Conservation (phyloP, 768 basidiomycete genomes). For the Trametes cubensis region DNA sequence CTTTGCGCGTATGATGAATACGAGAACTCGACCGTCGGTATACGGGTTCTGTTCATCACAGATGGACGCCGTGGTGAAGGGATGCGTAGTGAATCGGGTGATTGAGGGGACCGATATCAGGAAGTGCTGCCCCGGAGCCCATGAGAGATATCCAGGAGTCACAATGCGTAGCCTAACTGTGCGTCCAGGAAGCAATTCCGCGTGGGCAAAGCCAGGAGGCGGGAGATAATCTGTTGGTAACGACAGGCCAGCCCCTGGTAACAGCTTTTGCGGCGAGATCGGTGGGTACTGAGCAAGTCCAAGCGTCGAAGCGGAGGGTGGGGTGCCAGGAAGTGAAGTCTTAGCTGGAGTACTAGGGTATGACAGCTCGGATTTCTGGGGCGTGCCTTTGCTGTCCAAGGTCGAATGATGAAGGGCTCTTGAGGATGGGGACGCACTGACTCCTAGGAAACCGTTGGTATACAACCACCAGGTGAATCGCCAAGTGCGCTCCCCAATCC, state of each 20-base stretch:
- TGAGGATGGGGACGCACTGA: slow-evolving; percentile 6
- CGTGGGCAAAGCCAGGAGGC: slow-evolving; percentile 69
- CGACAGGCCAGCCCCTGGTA: slow-evolving; percentile 13
- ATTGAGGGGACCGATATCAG: slow-evolving; percentile 68
- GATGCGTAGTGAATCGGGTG: slow-evolving; percentile 63
- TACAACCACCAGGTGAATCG: slow-evolving; percentile 58
- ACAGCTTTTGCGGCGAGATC: neutral
- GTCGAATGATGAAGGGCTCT: slow-evolving; percentile 5
- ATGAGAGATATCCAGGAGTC: slow-evolving; percentile 55
- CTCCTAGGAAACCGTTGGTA: slow-evolving; percentile 56
- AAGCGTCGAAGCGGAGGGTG: slow-evolving; percentile 8
- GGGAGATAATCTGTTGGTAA: slow-evolving; percentile 42
- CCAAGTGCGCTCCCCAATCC: slow-evolving; percentile 64
- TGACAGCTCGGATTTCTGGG: neutral
- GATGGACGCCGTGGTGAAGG: slow-evolving; percentile 70
- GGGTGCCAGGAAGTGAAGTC: neutral
- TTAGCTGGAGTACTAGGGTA: neutral
- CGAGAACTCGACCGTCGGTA: slow-evolving; percentile 56
- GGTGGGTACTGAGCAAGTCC: slow-evolving; percentile 18
- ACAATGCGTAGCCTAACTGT: slow-evolving; percentile 70
- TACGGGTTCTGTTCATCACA: slow-evolving; percentile 50
- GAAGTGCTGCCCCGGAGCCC: slow-evolving; percentile 83
- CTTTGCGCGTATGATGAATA: slow-evolving; percentile 70
- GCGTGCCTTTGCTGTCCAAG: neutral
- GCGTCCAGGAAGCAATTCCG: slow-evolving; percentile 68